Conservation (phyloP, 305 asterid genomes). For the Fraxinus ornus region DNA sequence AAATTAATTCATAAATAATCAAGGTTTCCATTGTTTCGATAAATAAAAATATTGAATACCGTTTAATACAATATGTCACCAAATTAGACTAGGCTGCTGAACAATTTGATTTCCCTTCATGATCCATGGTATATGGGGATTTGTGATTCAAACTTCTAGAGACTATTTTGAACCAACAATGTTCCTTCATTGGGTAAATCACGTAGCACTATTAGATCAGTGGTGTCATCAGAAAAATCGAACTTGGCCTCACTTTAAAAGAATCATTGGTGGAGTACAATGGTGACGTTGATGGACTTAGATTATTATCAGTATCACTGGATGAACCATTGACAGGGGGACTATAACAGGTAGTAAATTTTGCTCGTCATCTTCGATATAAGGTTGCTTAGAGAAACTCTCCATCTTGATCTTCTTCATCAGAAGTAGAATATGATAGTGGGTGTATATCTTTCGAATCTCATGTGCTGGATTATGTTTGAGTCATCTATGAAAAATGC, state of each 20-base stretch:
- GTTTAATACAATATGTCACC: no score
- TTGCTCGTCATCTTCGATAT: conserved; percentile 18
- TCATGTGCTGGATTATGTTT: conserved; percentile 18
- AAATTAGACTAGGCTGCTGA: conserved; percentile 15
- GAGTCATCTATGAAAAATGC: no score
- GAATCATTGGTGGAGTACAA: conserved; percentile 23
- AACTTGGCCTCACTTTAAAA: conserved; percentile 22
- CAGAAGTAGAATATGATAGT: neutral
- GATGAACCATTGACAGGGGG: conserved; percentile 27
- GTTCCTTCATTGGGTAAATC: conserved; percentile 21
- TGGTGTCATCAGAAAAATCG: conserved; percentile 20
- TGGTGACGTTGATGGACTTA: conserved; percentile 23
- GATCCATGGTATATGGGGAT: conserved; percentile 6
- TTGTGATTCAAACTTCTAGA: conserved; percentile 22
- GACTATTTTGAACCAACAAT: conserved; percentile 9
- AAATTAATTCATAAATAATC: no score
- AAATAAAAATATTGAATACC: no score
- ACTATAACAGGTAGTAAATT: neutral
- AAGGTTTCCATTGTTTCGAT: no score
- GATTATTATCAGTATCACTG: conserved; percentile 17
- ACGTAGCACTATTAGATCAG: conserved; percentile 9
- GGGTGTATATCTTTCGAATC: conserved; percentile 27
- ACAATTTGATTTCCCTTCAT: conserved; percentile 18
- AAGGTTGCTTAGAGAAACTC: conserved; percentile 22
- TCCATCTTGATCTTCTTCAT: conserved; percentile 11